Conservation (phyloP, 2,329 filamentous ascomycete species). For the Cladosporium velox region DNA sequence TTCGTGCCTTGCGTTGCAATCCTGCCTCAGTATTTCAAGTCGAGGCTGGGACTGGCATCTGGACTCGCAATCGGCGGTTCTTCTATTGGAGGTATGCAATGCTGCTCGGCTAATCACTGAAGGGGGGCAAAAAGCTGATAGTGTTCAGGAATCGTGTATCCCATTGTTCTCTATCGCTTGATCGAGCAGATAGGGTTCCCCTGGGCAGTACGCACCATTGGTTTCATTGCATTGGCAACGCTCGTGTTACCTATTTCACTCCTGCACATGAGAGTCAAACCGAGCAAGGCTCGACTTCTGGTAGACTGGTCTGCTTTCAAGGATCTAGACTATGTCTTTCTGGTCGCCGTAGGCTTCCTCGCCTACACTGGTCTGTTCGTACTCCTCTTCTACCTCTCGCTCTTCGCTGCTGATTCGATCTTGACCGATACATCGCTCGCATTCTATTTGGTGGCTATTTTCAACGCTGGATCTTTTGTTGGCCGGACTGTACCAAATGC, state of each 20-base stretch:
- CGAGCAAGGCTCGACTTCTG: slow-evolving; percentile 41
- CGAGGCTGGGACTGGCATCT: slow-evolving; percentile 41
- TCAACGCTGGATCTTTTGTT: slow-evolving; percentile 39
- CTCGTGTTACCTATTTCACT: slow-evolving; percentile 25
- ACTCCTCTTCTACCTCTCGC: slow-evolving; percentile 44
- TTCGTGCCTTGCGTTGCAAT: slow-evolving; percentile 47
- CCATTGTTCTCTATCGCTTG: slow-evolving; percentile 20
- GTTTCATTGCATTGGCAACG: slow-evolving; percentile 43
- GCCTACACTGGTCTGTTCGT: slow-evolving; percentile 43
- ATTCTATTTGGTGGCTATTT: slow-evolving; percentile 41
- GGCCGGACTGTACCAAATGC: slow-evolving; percentile 47
- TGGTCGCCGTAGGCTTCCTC: slow-evolving; percentile 30
- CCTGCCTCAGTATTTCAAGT: slow-evolving; percentile 46
- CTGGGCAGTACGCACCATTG: slow-evolving; percentile 55
- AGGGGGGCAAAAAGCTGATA: too few relatives aligned
- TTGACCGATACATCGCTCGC: slow-evolving; percentile 31
- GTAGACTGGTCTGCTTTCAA: slow-evolving; percentile 41
- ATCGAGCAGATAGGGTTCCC: slow-evolving; percentile 51
- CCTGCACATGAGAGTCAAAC: slow-evolving; percentile 26
- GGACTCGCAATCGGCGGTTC: slow-evolving; percentile 45
- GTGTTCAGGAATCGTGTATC: slow-evolving; percentile 16
- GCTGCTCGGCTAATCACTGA: too few relatives aligned
- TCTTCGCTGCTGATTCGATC: slow-evolving; percentile 32
- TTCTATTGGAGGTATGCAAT: slow-evolving; percentile 29
- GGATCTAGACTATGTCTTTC: slow-evolving; percentile 39